Conservation (phyloP, 2,329 filamentous ascomycete species). For the Trichoderma oligosporum region DNA sequence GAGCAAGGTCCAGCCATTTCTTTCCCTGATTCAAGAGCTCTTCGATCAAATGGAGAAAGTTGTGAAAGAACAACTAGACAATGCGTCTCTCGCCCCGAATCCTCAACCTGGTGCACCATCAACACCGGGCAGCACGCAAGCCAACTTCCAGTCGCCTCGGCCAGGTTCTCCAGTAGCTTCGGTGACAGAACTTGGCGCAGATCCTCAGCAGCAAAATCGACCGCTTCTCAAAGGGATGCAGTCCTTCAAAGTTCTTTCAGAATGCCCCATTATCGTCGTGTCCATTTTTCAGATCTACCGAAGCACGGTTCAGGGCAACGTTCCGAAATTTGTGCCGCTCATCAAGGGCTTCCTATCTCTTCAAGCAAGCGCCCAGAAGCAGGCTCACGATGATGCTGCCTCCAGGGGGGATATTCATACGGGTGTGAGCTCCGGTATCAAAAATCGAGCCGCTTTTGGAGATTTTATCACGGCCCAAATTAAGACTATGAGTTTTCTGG, state of each 20-base stretch:
- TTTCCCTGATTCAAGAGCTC: constrained; percentile 89
- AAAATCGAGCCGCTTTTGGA: constrained; percentile 88
- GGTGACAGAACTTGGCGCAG: constrained; percentile 73
- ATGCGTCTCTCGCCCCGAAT: constrained; percentile 54
- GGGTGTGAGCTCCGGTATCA: constrained; percentile 88
- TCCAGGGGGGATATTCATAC: constrained; percentile 80
- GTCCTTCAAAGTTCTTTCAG: constrained; percentile 96
- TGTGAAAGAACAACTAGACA: constrained; percentile 92
- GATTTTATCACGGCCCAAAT: constrained; percentile 98
- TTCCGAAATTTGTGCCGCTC: constrained; percentile 85
- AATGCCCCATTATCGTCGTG: constrained; percentile 98
- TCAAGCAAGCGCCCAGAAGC: constrained; percentile 89
- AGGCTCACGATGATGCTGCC: constrained; percentile 81
- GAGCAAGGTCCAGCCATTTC: constrained; percentile 80
- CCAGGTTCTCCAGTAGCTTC: constrained; percentile 86
- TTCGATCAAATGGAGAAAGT: constrained; percentile 94
- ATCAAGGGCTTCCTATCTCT: constrained; percentile 87
- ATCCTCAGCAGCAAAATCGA: constrained; percentile 75
- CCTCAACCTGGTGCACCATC: constrained; percentile 58
- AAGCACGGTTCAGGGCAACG: constrained; percentile 72
- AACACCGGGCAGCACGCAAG: constrained; percentile 60
- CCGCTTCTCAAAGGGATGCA: constrained; percentile 91
- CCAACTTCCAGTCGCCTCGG: constrained; percentile 80
- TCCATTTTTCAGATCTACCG: constrained; percentile 96
- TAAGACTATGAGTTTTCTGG: constrained; percentile 98